Percentiles rank a stretch among this genome's conserved stretches.
Evolutionary conservation across 1,284 basidiomycete genomes (phyloP).

Genomic region (Malassezia equina): DNA sequence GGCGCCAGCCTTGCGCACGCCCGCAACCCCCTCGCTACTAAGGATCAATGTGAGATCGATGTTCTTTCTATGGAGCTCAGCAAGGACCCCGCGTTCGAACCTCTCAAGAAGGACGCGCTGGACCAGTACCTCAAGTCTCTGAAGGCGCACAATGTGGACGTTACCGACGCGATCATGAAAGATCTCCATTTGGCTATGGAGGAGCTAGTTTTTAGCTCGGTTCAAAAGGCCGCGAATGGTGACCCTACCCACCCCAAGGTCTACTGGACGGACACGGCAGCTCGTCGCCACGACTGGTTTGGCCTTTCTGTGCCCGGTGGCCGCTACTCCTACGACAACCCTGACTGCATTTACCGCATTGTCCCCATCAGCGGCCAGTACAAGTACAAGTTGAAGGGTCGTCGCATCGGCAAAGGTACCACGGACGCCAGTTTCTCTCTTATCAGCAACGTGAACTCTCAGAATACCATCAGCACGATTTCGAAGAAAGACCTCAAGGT

Average conservation of each 20-base stretch:
- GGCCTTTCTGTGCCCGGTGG: conserved; percentile 7
- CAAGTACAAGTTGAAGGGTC: conserved; percentile 11
- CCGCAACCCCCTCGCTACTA: conserved; percentile 12
- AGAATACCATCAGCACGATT: conserved; percentile 6
- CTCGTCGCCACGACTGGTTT: conserved; percentile 12
- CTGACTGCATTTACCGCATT: conserved; percentile 16
- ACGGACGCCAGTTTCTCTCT: conserved; percentile 14
- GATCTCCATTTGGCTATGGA: conserved; percentile 10
- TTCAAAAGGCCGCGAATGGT: conserved; percentile 14
- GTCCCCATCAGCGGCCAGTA: conserved; percentile 15
- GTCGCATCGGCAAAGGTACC: conserved; percentile 6
- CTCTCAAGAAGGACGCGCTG: neutral
- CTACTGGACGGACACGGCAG: conserved; percentile 15
- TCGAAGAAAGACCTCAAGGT: conserved; percentile 7
- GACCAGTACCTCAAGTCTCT: conserved; percentile 9
- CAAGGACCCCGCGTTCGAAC: neutral
- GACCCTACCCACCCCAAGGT: conserved; percentile 11
- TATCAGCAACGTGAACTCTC: conserved; percentile 15
- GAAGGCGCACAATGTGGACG: conserved; percentile 8
- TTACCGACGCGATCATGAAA: neutral
- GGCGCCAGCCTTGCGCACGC: neutral
- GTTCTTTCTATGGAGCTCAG: neutral
- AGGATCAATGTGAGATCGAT: conserved; percentile 11
- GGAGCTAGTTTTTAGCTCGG: conserved; percentile 15
- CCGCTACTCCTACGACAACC: conserved; percentile 19